Conservation (phyloP, 495 filamentous ascomycete genomes). For the Jackrogersella multiformis region DNA sequence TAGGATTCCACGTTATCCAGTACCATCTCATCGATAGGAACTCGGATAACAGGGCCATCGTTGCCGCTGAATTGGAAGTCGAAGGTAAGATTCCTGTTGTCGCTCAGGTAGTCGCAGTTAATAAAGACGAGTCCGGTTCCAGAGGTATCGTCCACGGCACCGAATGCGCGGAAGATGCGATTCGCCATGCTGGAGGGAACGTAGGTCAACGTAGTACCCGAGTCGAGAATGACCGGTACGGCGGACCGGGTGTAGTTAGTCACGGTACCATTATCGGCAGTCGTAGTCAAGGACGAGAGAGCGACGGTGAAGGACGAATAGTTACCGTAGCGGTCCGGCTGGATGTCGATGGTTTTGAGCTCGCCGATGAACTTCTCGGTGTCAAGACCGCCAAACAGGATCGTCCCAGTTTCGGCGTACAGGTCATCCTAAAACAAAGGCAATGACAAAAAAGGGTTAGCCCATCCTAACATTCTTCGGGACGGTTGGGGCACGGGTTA, state of each 20-base stretch:
- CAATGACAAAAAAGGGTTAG: conserved; percentile 16
- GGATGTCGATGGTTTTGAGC: conserved; percentile 75
- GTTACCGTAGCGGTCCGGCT: conserved; percentile 47
- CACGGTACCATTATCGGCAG: conserved; percentile 46
- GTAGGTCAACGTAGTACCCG: conserved; percentile 83
- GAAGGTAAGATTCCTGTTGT: conserved; percentile 68
- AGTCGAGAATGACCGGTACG: conserved; percentile 79
- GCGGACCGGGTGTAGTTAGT: conserved; percentile 35
- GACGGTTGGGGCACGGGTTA: background rate
- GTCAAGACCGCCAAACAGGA: conserved; percentile 93
- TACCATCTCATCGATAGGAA: conserved; percentile 79
- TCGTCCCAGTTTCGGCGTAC: conserved; percentile 73
- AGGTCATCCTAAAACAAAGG: conserved; percentile 59
- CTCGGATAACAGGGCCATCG: conserved; percentile 66
- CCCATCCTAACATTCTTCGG: background rate
- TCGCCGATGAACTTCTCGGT: conserved; percentile 81
- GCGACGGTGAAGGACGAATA: conserved; percentile 54
- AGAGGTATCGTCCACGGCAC: conserved; percentile 59
- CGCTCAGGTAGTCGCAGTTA: conserved; percentile 59
- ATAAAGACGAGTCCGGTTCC: conserved; percentile 56
- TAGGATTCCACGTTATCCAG: conserved; percentile 61
- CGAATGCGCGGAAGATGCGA: conserved; percentile 66
- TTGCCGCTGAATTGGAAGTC: conserved; percentile 67
- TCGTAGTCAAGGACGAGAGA: conserved; percentile 47
- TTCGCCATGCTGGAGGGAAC: conserved; percentile 71